phyloP scores from a whole-genome alignment of 805 yeast species.

The Limtongia smithiae region DNA sequence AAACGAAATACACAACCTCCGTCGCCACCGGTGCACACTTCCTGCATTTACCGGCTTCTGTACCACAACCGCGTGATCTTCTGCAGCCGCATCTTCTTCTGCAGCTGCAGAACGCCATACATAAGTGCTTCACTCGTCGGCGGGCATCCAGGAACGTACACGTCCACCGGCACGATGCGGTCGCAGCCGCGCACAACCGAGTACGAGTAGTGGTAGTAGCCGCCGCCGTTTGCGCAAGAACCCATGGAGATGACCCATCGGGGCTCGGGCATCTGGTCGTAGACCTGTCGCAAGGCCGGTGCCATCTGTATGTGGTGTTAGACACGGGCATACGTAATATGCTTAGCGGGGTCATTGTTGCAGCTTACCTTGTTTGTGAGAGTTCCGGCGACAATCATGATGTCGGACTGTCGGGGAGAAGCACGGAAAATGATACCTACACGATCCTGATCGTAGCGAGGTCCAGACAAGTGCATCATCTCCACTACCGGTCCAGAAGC shows the following conservation, averaged over 20 bases:
- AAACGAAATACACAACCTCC: background rate
- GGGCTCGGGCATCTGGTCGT: slow-evolving; percentile 93
- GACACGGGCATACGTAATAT: background rate
- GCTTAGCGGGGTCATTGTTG: background rate
- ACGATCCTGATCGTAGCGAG: slow-evolving; percentile 89
- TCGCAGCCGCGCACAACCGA: slow-evolving; percentile 89
- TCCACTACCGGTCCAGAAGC: no score
- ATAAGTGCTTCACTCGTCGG: slow-evolving; percentile 87
- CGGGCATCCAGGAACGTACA: slow-evolving; percentile 90
- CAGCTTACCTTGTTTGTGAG: slow-evolving; percentile 61
- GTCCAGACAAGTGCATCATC: slow-evolving; percentile 91
- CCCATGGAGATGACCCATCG: slow-evolving; percentile 96
- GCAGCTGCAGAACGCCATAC: slow-evolving; percentile 86
- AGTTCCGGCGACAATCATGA: slow-evolving; percentile 90
- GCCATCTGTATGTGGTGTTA: slow-evolving; percentile 54
- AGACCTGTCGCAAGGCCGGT: slow-evolving; percentile 86
- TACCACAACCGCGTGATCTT: slow-evolving; percentile 64
- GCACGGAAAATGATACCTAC: slow-evolving; percentile 91
- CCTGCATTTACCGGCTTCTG: slow-evolving; percentile 22
- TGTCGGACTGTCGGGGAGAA: slow-evolving; percentile 88
- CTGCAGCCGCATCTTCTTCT: slow-evolving; percentile 82
- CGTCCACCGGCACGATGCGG: slow-evolving; percentile 82
- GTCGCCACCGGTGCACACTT: background rate
- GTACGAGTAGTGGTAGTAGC: slow-evolving; percentile 85
- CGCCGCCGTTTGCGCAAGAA: slow-evolving; percentile 91